Conservation (phyloP, 176 grass and related monocot species). For the Elaeis guineensis region DNA sequence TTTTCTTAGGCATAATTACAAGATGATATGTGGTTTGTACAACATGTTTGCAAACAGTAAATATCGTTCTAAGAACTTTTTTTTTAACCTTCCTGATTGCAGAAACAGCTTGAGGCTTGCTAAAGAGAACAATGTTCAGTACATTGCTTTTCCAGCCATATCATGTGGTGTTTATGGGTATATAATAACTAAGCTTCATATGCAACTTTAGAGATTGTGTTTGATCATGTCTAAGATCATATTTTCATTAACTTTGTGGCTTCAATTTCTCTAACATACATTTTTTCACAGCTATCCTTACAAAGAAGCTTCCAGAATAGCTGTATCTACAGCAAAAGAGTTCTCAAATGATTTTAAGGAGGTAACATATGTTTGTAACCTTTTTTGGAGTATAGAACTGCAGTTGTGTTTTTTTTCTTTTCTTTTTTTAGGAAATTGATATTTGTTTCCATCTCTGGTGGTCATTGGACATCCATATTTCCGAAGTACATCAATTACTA, state of each 20-base stretch:
- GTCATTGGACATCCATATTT: too few relatives aligned
- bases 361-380: conserved; percentile 19
- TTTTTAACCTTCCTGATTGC: conserved; percentile 25
- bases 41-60: not conserved
- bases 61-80: not conserved
- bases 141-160: conserved; percentile 92
- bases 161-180: conserved; percentile 84
- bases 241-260: conserved; percentile 3
- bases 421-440: too few relatives aligned
- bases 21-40: too few relatives aligned
- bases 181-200: conserved; percentile 13
- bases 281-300: conserved; percentile 51
- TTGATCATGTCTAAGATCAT: conserved; percentile 1
- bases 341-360: conserved; percentile 71
- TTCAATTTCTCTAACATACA: not conserved
- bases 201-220: conserved; percentile 1
- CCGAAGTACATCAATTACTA: too few relatives aligned
- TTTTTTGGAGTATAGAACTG: too few relatives aligned
- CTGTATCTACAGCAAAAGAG: conserved; percentile 54
- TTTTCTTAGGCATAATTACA: not conserved
- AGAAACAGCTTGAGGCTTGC: conserved; percentile 96
- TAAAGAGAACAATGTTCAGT: conserved; percentile 75
- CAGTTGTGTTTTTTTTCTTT: too few relatives aligned
- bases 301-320: conserved; percentile 76
- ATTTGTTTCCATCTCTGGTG: too few relatives aligned